A percentile compares a stretch with the other conserved stretches of the same genome.
Evolutionary conservation across 768 basidiomycete genomes (phyloP).

Genomic region (Fistulinella prunicolor): DNA sequence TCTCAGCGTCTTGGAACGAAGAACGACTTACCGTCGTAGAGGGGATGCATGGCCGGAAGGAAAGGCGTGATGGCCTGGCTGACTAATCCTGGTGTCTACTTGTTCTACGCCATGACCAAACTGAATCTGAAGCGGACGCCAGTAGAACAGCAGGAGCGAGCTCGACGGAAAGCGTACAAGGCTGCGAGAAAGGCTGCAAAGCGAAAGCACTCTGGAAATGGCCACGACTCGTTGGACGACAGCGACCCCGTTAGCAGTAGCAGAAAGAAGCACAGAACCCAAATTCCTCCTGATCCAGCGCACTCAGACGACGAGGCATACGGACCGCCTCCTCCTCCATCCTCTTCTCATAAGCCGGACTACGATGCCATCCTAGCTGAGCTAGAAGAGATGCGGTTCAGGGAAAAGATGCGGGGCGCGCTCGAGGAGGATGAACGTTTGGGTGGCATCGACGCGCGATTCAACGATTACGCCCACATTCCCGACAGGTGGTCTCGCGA

Average conservation of each 20-base stretch:
- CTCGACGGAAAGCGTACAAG: constrained; percentile 41
- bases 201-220: no score
- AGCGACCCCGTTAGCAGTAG: no score
- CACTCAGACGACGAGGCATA: no score
- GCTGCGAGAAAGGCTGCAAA: no score
- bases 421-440: constrained; percentile 70
- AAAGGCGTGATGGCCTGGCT: background rate
- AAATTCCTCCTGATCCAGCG: no score
- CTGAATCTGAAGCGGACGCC: constrained; percentile 63
- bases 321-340: no score
- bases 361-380: constrained; percentile 50
- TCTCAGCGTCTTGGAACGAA: no score
- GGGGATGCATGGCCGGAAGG: constrained; percentile 16
- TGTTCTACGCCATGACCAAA: constrained; percentile 37
- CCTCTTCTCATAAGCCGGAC: no score
- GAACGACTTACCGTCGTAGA: constrained; percentile 31
- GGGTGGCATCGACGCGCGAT: constrained; percentile 56
- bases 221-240: no score
- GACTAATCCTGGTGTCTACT: constrained; percentile 11
- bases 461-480: constrained; percentile 70
- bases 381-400: constrained; percentile 63
- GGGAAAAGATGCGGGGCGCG: constrained; percentile 70
- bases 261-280: no score
- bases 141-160: constrained; percentile 51
- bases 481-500: constrained; percentile 63